phyloP scores from a whole-genome alignment of 345 rosid species.

The Salix koriyanagi region DNA sequence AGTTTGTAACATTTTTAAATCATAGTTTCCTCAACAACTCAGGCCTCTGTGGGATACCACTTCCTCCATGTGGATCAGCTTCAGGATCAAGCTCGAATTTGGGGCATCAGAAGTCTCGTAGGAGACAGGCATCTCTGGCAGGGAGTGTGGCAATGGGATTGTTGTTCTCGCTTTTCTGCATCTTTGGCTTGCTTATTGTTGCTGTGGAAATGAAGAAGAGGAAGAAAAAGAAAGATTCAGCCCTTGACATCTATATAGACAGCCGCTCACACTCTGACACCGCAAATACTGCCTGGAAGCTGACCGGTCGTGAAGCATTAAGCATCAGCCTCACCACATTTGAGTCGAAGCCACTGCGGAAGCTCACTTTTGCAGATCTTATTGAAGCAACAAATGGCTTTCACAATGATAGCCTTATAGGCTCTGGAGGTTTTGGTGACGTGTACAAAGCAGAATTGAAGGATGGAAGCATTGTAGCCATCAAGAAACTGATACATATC shows the following conservation, averaged over 20 bases:
- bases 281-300: constrained; percentile 64
- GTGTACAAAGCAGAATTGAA: constrained; percentile 85
- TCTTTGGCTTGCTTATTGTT: constrained; percentile 58
- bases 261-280: constrained; percentile 65
- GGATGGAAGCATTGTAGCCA: constrained; percentile 85
- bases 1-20: constrained; percentile 69
- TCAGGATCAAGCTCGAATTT: constrained; percentile 23
- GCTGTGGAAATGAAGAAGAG: constrained; percentile 66
- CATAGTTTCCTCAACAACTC: constrained; percentile 63
- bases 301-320: constrained; percentile 66
- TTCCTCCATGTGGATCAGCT: constrained; percentile 43
- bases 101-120: constrained; percentile 47
- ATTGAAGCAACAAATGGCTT: constrained; percentile 89
- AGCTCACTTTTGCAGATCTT: constrained; percentile 88
- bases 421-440: constrained; percentile 96
- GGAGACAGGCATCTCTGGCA: constrained; percentile 49
- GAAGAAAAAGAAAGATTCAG: constrained; percentile 55
- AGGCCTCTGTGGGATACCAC: constrained; percentile 86
- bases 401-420: constrained; percentile 75
- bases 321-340: constrained; percentile 84
- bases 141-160: constrained; percentile 89
- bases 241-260: constrained; percentile 56
- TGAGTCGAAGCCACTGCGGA: constrained; percentile 65
- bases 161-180: constrained; percentile 70
- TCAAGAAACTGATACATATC: constrained; percentile 84